Conservation (phyloP, 2,329 filamentous ascomycete species). For the Uncinocarpus reesii region DNA sequence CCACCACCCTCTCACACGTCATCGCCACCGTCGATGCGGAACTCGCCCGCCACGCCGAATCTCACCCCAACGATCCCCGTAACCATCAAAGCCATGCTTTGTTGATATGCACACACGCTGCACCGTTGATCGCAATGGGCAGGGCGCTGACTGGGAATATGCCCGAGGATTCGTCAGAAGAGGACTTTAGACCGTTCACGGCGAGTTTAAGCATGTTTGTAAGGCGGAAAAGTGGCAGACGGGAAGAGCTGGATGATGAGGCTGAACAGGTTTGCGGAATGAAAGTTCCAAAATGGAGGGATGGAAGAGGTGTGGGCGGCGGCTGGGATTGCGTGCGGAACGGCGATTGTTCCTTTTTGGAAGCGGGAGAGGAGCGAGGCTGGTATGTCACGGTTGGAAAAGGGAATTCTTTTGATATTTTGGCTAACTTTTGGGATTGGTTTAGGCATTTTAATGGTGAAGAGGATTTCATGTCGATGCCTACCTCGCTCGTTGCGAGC, state of each 20-base stretch:
- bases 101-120: slow-evolving; percentile 80
- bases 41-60: slow-evolving; percentile 28
- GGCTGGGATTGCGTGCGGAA: slow-evolving; percentile 73
- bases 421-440: slow-evolving; percentile 19
- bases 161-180: slow-evolving; percentile 58
- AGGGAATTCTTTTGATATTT: not conserved
- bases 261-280: slow-evolving; percentile 11
- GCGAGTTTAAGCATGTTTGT: slow-evolving; percentile 65
- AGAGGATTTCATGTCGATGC: slow-evolving; percentile 34
- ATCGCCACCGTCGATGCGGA: slow-evolving; percentile 60
- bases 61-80: slow-evolving; percentile 49
- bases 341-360: slow-evolving; percentile 76
- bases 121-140: slow-evolving; percentile 76
- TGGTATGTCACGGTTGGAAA: slow-evolving; percentile 50
- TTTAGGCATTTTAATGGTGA: slow-evolving; percentile 39
- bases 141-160: slow-evolving; percentile 68
- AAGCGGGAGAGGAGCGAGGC: slow-evolving; percentile 70
- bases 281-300: slow-evolving; percentile 43
- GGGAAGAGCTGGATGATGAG: slow-evolving; percentile 15
- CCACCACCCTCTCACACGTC: slow-evolving; percentile 57
- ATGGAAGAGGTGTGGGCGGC: slow-evolving; percentile 54
- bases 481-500: slow-evolving; percentile 6
- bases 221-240: slow-evolving; percentile 29
- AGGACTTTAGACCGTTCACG: slow-evolving; percentile 79
- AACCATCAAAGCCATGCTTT: slow-evolving; percentile 46